Conservation (phyloP, 2,329 filamentous ascomycete genomes). For the Chaetothyriales sp. region DNA sequence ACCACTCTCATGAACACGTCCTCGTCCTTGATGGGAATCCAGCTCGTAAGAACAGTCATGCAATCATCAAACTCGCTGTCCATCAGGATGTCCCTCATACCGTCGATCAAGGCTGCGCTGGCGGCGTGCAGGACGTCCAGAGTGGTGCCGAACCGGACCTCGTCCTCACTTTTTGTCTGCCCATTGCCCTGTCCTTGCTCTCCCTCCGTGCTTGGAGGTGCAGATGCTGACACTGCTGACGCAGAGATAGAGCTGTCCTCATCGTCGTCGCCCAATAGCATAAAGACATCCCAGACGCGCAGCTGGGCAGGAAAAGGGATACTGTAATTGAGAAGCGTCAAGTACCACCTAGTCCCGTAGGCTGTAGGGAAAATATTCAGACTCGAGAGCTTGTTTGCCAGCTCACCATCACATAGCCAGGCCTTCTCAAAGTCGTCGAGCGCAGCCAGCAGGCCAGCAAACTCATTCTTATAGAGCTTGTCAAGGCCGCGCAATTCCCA, state of each 20-base stretch:
- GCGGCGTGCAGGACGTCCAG: slow-evolving; percentile 83
- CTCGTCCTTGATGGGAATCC: slow-evolving; percentile 86
- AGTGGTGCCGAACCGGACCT: slow-evolving; percentile 40
- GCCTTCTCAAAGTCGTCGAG: slow-evolving; percentile 68
- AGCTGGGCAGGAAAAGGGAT: slow-evolving; percentile 89
- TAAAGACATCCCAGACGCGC: slow-evolving; percentile 94
- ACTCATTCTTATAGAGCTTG: slow-evolving; percentile 67
- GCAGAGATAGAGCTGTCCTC: slow-evolving; percentile 7
- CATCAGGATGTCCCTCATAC: slow-evolving; percentile 70
- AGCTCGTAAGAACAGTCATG: slow-evolving; percentile 92
- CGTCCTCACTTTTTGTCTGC: background rate
- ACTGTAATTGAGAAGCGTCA: slow-evolving; percentile 93
- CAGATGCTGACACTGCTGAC: slow-evolving; percentile 3
- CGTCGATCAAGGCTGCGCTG: slow-evolving; percentile 77
- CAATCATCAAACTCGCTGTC: slow-evolving; percentile 94
- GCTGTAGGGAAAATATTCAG: slow-evolving; percentile 71
- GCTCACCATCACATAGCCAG: slow-evolving; percentile 66
- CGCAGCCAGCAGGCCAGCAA: slow-evolving; percentile 72
- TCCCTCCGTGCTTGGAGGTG: slow-evolving; percentile 3
- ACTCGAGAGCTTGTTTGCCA: slow-evolving; percentile 66
- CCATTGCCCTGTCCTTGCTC: slow-evolving; percentile 6
- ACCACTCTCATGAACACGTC: slow-evolving; percentile 85
- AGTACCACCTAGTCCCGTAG: slow-evolving; percentile 95
- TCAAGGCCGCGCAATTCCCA: slow-evolving; percentile 82
- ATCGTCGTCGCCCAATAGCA: slow-evolving; percentile 64